These are phyloP conservation scores for Pneumocystis canis DNA, from an alignment of 1,139 yeast species.

Conservation along the genomic window DNA sequence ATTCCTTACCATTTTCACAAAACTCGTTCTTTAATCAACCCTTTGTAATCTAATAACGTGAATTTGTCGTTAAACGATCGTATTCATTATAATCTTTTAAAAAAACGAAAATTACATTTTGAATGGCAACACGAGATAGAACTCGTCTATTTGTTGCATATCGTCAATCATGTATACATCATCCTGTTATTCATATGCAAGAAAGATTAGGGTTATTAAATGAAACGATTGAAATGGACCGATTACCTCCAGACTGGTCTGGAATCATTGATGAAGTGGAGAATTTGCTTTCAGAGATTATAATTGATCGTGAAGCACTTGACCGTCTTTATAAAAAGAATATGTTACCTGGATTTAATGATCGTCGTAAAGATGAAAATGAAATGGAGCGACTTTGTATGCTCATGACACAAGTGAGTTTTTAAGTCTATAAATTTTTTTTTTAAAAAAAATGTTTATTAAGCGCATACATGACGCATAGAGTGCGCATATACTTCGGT, in stretches of 20 bases:
- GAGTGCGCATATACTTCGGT: background rate
- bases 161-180: constrained; percentile 31
- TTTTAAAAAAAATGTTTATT: too few species aligned
- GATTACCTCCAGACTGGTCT: constrained; percentile 61
- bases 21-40: too few species aligned
- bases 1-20: constrained; percentile 5
- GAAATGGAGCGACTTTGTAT: constrained; percentile 62
- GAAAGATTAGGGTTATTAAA: constrained; percentile 50
- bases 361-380: constrained; percentile 42
- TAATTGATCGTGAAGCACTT: constrained; percentile 39
- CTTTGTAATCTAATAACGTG: too few species aligned
- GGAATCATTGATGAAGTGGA: constrained; percentile 65
- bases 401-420: constrained; percentile 36
- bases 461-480: background rate
- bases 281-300: constrained; percentile 37
- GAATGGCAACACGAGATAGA: constrained; percentile 24
- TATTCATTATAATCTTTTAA: background rate
- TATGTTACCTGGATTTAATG: constrained; percentile 73
- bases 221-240: constrained; percentile 33
- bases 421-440: too few species aligned
- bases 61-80: constrained; percentile 4
- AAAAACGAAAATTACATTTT: background rate
- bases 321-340: constrained; percentile 64
- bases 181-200: constrained; percentile 29
- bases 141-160: constrained; percentile 31